These are phyloP conservation scores for Yarrowia bubula DNA, from an alignment of 805 yeast species.

Conservation along the genomic window DNA sequence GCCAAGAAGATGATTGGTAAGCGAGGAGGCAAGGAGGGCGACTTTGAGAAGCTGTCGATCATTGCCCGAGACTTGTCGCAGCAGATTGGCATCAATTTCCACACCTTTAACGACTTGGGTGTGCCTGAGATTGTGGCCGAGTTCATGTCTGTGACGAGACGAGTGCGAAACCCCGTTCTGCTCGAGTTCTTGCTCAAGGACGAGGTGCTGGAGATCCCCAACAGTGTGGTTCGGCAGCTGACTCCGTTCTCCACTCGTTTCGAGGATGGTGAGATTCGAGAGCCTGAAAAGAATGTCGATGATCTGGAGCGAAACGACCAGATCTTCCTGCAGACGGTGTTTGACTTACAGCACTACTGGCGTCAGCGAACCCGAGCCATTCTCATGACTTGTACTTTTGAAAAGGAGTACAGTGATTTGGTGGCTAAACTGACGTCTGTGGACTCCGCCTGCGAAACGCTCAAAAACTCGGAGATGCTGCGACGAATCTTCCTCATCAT, in stretches of 20 bases:
- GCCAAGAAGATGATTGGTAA: constrained; percentile 47
- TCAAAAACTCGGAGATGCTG: constrained; percentile 65
- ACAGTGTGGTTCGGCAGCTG: constrained; percentile 64
- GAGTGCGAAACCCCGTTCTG: constrained; percentile 64
- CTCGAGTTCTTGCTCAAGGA: constrained; percentile 81
- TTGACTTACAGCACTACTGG: constrained; percentile 88
- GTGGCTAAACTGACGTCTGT: constrained; percentile 62
- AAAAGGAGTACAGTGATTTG: constrained; percentile 74
- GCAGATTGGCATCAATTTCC: constrained; percentile 91
- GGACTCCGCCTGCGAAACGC: constrained; percentile 69
- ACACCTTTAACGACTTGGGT: constrained; percentile 60
- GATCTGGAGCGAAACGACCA: constrained; percentile 87
- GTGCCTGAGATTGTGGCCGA: constrained; percentile 69
- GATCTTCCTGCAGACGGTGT: constrained; percentile 75
- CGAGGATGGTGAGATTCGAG: constrained; percentile 38
- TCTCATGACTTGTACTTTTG: constrained; percentile 63
- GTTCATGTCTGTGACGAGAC: constrained; percentile 72
- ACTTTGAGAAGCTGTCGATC: constrained; percentile 55
- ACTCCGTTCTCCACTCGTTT: constrained; percentile 80
- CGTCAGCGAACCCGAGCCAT: constrained; percentile 84
- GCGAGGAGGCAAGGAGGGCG: constrained; percentile 45
- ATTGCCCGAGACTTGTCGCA: constrained; percentile 85
- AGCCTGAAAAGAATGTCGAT: constrained; percentile 66
- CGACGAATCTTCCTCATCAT: constrained; percentile 77
- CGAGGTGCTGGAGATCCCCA: constrained; percentile 72